Percentiles rank a stretch among this genome's conserved stretches.
These are phyloP conservation scores for Chrysoporthe cubensis DNA, from an alignment of 2,329 filamentous ascomycete species.

Conservation along the genomic window DNA sequence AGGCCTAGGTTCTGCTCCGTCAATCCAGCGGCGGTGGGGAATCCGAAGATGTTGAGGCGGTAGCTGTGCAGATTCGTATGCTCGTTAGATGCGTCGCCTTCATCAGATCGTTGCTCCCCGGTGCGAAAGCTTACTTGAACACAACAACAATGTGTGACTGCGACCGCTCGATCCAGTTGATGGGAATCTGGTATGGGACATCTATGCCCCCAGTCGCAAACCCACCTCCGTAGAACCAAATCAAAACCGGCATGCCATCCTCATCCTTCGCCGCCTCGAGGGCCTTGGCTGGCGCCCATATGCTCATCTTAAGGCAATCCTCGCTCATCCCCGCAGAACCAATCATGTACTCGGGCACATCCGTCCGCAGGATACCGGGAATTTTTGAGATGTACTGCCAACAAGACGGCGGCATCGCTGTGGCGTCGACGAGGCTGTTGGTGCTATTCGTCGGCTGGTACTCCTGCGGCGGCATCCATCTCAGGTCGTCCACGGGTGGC, in stretches of 20 bases:
- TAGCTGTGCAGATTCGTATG: slow-evolving; percentile 31
- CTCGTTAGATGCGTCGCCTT: background rate
- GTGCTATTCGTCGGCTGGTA: slow-evolving; percentile 30
- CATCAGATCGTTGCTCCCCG: too few species aligned
- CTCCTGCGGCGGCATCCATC: slow-evolving; percentile 37
- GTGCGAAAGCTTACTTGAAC: slow-evolving; percentile 13
- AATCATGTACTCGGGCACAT: slow-evolving; percentile 33
- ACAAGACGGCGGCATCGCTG: slow-evolving; percentile 31
- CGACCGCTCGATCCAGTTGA: slow-evolving; percentile 46
- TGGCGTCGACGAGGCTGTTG: slow-evolving; percentile 39
- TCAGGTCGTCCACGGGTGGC: slow-evolving; percentile 38
- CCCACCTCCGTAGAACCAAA: slow-evolving; percentile 53
- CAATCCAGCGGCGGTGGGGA: slow-evolving; percentile 37
- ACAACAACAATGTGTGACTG: slow-evolving; percentile 36
- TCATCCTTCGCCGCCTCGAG: background rate
- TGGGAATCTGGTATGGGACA: slow-evolving; percentile 50
- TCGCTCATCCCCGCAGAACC: slow-evolving; percentile 31
- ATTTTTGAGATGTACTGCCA: slow-evolving; percentile 16
- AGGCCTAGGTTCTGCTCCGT: slow-evolving; percentile 51
- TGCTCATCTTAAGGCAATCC: slow-evolving; percentile 50
- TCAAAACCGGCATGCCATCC: slow-evolving; percentile 45
- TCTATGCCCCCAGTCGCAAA: slow-evolving; percentile 48
- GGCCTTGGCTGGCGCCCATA: slow-evolving; percentile 44
- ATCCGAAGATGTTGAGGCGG: slow-evolving; percentile 39
- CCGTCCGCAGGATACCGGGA: slow-evolving; percentile 23